Evolutionary conservation across 345 rosid species (phyloP), one percentile per base, ranked within the genome.

Genomic region (Gossypium raimondii): DNA sequence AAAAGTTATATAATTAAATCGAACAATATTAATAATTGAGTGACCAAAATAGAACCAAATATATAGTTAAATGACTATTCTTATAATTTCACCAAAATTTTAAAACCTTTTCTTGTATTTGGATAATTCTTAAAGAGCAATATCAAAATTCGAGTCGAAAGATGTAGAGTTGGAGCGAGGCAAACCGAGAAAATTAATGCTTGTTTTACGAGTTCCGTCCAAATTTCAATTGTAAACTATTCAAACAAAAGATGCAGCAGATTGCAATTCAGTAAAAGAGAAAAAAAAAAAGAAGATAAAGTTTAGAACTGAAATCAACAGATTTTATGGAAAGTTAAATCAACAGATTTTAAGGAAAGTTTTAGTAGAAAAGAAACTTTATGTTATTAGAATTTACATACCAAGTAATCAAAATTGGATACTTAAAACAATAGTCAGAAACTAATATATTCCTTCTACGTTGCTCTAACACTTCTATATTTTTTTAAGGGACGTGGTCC

Each of bases 331-430:
- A 16, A 52, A 52, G 17, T 7, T 55, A 11, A 20, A 18, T 20
- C 50, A 57, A 57, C 61, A 57, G 10, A 57, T 20, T 57, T 34
- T 20, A 18, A 57, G 24, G 9, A 16, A 52, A 52, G 17, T 7
- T 55, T n/a, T 55, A 56, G 60, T 20, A 55, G 5, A 18, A 57
- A 57, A 55, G 18, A 55, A n/a, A 55, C 11, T 55, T 11, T 57
- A 20, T 9, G 24, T 17, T 9, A 57, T 9, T 9, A 18, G 12
- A 20, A 57, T 20, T 7, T 48, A 38, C 20, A 48, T 50, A 24
- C 24, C 38, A 68, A 68, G 41, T 12, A 13, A 51, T 25, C 74
- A 74, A 51, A 74, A 52, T 59, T 51, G 29, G 27, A 73, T 50
- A 27, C 58, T 16, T 8, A 24, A 16, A 34, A 11, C 38, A 34